phyloP scores from a whole-genome alignment of 129 eudicot genomes.

The Saussurea involucrata region DNA sequence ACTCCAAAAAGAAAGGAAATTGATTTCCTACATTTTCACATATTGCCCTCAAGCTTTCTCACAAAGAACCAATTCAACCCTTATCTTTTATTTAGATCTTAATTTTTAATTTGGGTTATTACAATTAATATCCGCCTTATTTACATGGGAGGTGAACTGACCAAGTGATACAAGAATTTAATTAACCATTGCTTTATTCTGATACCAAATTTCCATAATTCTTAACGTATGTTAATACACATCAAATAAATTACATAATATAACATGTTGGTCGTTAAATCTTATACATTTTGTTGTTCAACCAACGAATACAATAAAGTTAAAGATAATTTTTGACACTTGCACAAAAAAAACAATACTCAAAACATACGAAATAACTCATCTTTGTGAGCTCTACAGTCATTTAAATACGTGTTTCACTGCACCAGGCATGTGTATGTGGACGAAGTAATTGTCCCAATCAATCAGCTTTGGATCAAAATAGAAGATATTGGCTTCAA shows the following conservation, averaged over 20 bases:
- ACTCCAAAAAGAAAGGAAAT: no score
- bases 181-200: neutral
- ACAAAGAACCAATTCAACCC: no score
- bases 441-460: slow-evolving; percentile 71
- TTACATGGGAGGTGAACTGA: no score
- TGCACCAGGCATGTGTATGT: slow-evolving; percentile 65
- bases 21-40: no score
- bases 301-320: neutral
- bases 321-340: slow-evolving; percentile 15
- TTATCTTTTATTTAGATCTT: no score
- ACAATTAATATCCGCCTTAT: no score
- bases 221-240: neutral
- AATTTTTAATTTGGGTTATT: no score
- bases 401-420: slow-evolving; percentile 76
- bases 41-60: no score
- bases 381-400: slow-evolving; percentile 4
- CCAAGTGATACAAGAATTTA: neutral
- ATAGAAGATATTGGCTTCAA: slow-evolving; percentile 49
- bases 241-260: neutral
- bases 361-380: neutral
- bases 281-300: slow-evolving; percentile 1
- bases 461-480: slow-evolving; percentile 68
- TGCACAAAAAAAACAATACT: neutral
- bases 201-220: neutral
- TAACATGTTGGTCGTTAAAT: neutral